phyloP scores from a whole-genome alignment of 352 stramenopile species.

The Thalassiosira livingstoniorum region DNA sequence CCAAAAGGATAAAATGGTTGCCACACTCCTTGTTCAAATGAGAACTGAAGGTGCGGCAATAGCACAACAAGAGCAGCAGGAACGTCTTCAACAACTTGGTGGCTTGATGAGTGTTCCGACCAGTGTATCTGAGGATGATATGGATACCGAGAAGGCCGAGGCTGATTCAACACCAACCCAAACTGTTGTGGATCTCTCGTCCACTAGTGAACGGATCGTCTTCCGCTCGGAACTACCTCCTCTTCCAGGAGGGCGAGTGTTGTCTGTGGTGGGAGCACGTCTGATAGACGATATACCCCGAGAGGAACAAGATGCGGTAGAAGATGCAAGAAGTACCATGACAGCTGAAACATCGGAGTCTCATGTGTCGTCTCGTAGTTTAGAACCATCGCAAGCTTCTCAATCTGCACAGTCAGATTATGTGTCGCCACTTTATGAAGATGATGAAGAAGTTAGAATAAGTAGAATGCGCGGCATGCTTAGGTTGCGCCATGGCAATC shows the following conservation, averaged over 20 bases:
- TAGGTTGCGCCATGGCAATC: slow-evolving; percentile 19
- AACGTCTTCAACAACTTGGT: slow-evolving; percentile 19
- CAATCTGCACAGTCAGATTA: slow-evolving; percentile 23
- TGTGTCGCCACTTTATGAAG: slow-evolving; percentile 50
- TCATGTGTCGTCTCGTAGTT: slow-evolving; percentile 22
- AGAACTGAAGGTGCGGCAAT: slow-evolving; percentile 28
- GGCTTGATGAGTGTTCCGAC: slow-evolving; percentile 3
- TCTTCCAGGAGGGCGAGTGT: slow-evolving; percentile 44
- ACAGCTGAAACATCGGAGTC: slow-evolving; percentile 12
- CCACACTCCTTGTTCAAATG: slow-evolving; percentile 75
- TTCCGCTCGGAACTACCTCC: slow-evolving; percentile 52
- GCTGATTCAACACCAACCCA: background rate
- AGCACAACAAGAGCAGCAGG: slow-evolving; percentile 15
- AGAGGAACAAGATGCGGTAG: slow-evolving; percentile 16
- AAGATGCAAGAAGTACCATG: slow-evolving; percentile 38
- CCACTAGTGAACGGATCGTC: slow-evolving; percentile 18
- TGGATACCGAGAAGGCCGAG: background rate
- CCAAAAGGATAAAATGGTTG: slow-evolving; percentile 83
- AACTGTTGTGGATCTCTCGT: slow-evolving; percentile 28
- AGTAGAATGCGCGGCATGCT: slow-evolving; percentile 4
- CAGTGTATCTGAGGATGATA: background rate
- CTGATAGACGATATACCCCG: slow-evolving; percentile 56
- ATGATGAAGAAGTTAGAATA: slow-evolving; percentile 27
- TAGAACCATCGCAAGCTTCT: slow-evolving; percentile 3
- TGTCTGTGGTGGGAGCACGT: slow-evolving; percentile 43